These are phyloP conservation scores for Bacterosira constricta DNA, from an alignment of 108 stramenopile genomes.

Conservation along the genomic window DNA sequence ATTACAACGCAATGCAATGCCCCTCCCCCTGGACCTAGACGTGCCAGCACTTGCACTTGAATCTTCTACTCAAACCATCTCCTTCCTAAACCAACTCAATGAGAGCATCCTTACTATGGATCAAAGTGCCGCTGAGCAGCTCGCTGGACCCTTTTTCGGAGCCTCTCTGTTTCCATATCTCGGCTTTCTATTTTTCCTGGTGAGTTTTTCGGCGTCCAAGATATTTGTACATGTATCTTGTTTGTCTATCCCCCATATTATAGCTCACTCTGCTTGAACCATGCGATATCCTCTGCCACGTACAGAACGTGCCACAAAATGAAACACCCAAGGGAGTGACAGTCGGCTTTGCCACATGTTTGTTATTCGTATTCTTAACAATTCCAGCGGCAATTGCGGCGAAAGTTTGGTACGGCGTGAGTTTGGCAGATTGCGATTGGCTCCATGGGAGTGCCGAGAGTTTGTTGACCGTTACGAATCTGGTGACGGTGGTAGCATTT, in stretches of 20 bases:
- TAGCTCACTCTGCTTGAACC: too few relatives aligned
- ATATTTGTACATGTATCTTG: too few relatives aligned
- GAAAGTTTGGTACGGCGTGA: conserved; percentile 83
- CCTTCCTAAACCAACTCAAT: conserved; percentile 19
- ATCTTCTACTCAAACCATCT: neutral
- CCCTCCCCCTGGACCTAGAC: neutral
- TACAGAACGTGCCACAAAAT: conserved; percentile 72
- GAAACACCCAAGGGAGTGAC: conserved; percentile 85
- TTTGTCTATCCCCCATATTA: too few relatives aligned
- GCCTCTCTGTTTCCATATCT: conserved; percentile 91
- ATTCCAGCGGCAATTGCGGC: conserved; percentile 92
- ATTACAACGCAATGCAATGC: neutral
- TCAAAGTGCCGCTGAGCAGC: conserved; percentile 60
- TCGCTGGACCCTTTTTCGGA: conserved; percentile 89
- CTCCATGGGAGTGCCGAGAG: conserved; percentile 91
- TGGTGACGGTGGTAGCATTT: conserved; percentile 86
- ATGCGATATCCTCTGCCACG: too few relatives aligned
- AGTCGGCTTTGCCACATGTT: conserved; percentile 88
- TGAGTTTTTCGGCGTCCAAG: too few relatives aligned
- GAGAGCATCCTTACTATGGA: conserved; percentile 29
- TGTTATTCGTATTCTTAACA: conserved; percentile 90
- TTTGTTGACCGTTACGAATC: conserved; percentile 88
- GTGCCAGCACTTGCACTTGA: neutral
- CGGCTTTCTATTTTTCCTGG: conserved; percentile 90
- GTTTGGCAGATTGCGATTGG: conserved; percentile 92